These are phyloP conservation scores for Leucogyrophana mollusca DNA, from an alignment of 768 basidiomycete species.

Conservation along the genomic window DNA sequence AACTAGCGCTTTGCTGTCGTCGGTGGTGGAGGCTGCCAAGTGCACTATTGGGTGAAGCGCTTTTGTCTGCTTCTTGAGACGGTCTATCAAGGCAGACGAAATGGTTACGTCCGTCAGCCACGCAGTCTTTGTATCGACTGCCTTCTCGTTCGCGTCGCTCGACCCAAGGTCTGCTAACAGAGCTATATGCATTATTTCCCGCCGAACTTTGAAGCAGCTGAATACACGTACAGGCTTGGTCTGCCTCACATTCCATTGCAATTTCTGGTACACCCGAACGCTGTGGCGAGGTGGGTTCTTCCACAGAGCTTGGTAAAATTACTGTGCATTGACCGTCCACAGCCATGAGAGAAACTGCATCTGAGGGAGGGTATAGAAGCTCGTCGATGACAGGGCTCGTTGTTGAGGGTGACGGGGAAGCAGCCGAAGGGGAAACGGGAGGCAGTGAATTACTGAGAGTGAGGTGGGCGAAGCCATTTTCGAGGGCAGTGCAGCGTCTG, in stretches of 20 bases:
- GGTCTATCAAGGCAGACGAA: constrained; percentile 45
- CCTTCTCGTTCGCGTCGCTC: constrained; percentile 13
- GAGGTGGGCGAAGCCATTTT: constrained; percentile 58
- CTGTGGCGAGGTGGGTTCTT: constrained; percentile 35
- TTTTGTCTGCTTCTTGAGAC: constrained; percentile 35
- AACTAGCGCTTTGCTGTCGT: constrained; percentile 48
- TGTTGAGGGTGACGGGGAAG: neutral
- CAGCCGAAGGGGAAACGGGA: constrained; percentile 4
- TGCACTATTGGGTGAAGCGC: constrained; percentile 18
- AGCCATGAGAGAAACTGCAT: neutral
- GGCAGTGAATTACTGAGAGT: constrained; percentile 19
- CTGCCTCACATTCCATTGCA: constrained; percentile 71
- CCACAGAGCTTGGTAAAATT: constrained; percentile 36
- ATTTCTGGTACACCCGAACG: constrained; percentile 43
- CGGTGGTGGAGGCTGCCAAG: constrained; percentile 8
- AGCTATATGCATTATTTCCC: neutral
- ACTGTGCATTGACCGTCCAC: constrained; percentile 14
- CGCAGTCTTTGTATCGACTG: constrained; percentile 21
- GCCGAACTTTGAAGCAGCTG: neutral
- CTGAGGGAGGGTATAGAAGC: neutral
- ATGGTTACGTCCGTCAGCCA: constrained; percentile 34
- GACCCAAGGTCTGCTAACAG: constrained; percentile 31
- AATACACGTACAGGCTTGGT: constrained; percentile 59
- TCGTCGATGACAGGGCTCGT: constrained; percentile 7
- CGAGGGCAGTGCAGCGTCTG: constrained; percentile 46